These are phyloP conservation scores for Candida sanyaensis DNA, from an alignment of 1,139 yeast genomes.

Conservation along the genomic window DNA sequence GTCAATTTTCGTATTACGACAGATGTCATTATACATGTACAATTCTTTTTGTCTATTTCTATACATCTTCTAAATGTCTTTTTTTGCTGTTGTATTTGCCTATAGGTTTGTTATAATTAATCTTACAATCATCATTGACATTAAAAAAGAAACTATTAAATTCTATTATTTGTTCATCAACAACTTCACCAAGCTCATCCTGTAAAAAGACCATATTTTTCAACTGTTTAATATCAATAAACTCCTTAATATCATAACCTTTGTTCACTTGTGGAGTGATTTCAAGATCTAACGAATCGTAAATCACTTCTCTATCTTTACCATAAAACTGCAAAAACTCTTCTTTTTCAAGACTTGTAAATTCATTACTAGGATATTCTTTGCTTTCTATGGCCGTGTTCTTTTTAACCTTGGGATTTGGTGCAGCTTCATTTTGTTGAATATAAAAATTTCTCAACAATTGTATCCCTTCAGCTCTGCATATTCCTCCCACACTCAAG, in stretches of 20 bases:
- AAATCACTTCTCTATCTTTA: conserved; percentile 19
- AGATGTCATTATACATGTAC: too few relatives aligned
- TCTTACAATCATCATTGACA: conserved; percentile 24
- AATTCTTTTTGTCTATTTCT: not conserved
- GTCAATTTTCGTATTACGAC: too few relatives aligned
- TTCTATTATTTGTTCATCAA: conserved; percentile 22
- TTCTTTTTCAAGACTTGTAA: conserved; percentile 16
- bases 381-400: conserved; percentile 70
- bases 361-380: conserved; percentile 53
- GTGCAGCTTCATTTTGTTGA: conserved; percentile 83
- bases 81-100: conserved; percentile 22
- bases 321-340: conserved; percentile 33
- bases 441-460: conserved; percentile 80
- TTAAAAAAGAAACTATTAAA: conserved; percentile 35
- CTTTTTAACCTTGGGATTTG: conserved; percentile 74
- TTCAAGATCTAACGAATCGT: conserved; percentile 20
- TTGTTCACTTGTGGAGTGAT: conserved; percentile 29
- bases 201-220: conserved; percentile 24
- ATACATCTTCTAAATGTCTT: conserved; percentile 7
- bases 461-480: conserved; percentile 80
- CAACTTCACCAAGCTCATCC: conserved; percentile 15
- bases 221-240: conserved; percentile 21
- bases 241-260: conserved; percentile 28
- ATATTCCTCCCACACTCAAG: conserved; percentile 71
- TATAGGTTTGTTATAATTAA: conserved; percentile 26